Evolutionary conservation across 2,329 filamentous ascomycete genomes (phyloP), one percentile per base, ranked within the genome.

Genomic region (Cordyceps militaris): DNA sequence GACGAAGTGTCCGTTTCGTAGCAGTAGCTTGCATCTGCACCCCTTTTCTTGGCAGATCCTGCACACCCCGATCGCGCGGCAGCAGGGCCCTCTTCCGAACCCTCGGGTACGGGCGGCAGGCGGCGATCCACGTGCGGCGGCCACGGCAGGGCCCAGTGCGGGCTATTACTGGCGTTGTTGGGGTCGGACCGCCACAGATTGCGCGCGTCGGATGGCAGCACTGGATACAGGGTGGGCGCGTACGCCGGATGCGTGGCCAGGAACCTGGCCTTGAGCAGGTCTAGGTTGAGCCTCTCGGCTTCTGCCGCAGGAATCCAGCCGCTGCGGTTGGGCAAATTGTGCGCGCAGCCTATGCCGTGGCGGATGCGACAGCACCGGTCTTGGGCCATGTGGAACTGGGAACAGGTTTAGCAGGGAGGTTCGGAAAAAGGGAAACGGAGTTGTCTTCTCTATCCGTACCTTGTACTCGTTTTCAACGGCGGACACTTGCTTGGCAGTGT

Each of bases 261-360:
- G 58, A 71, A 71, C 9, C 32, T 55, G 1, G 61, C 59, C 49
- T 66, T 69, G 32, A 70, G 50, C 1, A 38, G 9, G 13, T 57
- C 54, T 4, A 67, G 52, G 1, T 56, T 46, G 21, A 54, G 59
- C 6, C 68, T 51, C 14, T 62, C 50, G 3, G 36, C 51, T 1
- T 48, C 58, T 7, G 59, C n/a, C n/a, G n/a, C n/a, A n/a, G n/a
- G 61, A 19, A 72, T 66, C 69, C 69, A 72, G 21, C 70, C 69
- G 16, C 66, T 69, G 34, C 63, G 65, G 59, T 72, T 72, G 14
- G 70, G 70, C 11, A 72, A 61, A 11, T 53, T 38, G 0, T 60
- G 9, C 1, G 30, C 14, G 1, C 24, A 57, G 2, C 68, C 66
- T 1, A 59, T 34, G 0, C 59, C 65, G 19, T 64, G 67, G 13